phyloP scores from a whole-genome alignment of 768 basidiomycete genomes.

The Cubamyces sp. region DNA sequence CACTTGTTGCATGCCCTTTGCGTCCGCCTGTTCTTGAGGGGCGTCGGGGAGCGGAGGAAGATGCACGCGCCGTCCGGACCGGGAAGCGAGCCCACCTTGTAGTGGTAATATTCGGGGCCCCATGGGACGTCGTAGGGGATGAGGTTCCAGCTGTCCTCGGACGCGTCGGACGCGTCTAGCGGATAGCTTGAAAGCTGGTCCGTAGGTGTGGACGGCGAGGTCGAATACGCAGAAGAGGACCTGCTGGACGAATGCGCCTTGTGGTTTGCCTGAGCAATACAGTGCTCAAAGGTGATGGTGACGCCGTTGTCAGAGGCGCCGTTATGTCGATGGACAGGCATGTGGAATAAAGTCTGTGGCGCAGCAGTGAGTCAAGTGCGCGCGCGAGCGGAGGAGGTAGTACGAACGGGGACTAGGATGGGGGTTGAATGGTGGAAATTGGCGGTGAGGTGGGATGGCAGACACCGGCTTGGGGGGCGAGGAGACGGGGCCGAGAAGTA shows the following conservation, averaged over 20 bases:
- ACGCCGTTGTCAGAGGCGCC: neutral
- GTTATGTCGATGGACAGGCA: neutral
- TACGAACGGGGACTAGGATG: neutral
- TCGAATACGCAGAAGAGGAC: constrained; percentile 11
- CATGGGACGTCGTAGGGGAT: constrained; percentile 45
- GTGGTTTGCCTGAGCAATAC: neutral
- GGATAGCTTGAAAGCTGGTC: constrained; percentile 1
- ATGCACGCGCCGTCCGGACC: constrained; percentile 44
- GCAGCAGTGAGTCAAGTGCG: neutral
- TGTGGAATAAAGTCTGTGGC: neutral
- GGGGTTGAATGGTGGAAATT: too few species aligned
- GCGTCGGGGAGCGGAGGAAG: constrained; percentile 45
- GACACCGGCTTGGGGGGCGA: neutral
- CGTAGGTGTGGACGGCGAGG: constrained; percentile 11
- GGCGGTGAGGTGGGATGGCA: neutral
- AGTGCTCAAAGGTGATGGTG: constrained; percentile 26
- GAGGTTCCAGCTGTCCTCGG: constrained; percentile 41
- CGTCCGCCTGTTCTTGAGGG: constrained; percentile 41
- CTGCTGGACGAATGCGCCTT: constrained; percentile 4
- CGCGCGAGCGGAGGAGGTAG: neutral
- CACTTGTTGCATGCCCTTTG: constrained; percentile 43
- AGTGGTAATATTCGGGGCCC: constrained; percentile 40
- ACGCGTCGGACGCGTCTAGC: constrained; percentile 6
- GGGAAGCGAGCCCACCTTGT: constrained; percentile 39
- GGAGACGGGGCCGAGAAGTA: neutral